Evolutionary conservation across 1,284 basidiomycete species (phyloP).

Genomic region (Cutaneotrichosporon cyanovorans): DNA sequence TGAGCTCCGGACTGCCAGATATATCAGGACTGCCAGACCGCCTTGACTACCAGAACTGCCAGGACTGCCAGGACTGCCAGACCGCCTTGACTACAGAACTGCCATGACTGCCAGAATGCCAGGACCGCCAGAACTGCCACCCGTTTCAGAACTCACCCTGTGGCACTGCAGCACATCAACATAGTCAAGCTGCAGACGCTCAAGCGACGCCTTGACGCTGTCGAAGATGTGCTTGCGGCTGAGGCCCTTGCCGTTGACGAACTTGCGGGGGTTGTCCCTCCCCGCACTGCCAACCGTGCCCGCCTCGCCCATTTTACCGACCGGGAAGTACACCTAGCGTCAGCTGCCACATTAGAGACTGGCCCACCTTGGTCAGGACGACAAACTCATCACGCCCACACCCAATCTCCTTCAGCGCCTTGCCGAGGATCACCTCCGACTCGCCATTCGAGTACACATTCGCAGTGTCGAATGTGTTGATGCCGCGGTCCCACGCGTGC

Average conservation of each 20-base stretch:
- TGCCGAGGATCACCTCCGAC: slow-evolving; percentile 61
- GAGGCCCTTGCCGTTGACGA: slow-evolving; percentile 49
- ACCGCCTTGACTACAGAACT: too few relatives aligned
- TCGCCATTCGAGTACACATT: slow-evolving; percentile 52
- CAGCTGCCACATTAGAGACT: background rate
- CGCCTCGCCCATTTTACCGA: slow-evolving; percentile 3
- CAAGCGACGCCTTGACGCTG: slow-evolving; percentile 57
- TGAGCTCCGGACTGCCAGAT: background rate
- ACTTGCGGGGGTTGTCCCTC: slow-evolving; percentile 4
- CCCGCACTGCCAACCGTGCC: slow-evolving; percentile 2
- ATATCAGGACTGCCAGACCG: background rate
- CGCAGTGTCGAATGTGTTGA: slow-evolving; percentile 41
- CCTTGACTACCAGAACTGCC: background rate
- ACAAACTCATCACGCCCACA: slow-evolving; percentile 69
- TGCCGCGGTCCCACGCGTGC: slow-evolving; percentile 34
- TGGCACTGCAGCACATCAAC: slow-evolving; percentile 57
- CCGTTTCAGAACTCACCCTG: slow-evolving; percentile 39
- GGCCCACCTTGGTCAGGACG: slow-evolving; percentile 64
- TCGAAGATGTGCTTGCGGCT: slow-evolving; percentile 58
- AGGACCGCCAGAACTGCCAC: background rate
- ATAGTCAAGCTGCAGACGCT: slow-evolving; percentile 62
- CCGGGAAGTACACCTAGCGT: slow-evolving; percentile 19
- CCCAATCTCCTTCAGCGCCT: slow-evolving; percentile 64
- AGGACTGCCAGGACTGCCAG: too few relatives aligned
- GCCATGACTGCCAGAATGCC: too few relatives aligned